Percentiles rank a stretch among this genome's conserved stretches.
phyloP scores from a whole-genome alignment of 495 filamentous ascomycete genomes.

The Geoglossum glabrum region DNA sequence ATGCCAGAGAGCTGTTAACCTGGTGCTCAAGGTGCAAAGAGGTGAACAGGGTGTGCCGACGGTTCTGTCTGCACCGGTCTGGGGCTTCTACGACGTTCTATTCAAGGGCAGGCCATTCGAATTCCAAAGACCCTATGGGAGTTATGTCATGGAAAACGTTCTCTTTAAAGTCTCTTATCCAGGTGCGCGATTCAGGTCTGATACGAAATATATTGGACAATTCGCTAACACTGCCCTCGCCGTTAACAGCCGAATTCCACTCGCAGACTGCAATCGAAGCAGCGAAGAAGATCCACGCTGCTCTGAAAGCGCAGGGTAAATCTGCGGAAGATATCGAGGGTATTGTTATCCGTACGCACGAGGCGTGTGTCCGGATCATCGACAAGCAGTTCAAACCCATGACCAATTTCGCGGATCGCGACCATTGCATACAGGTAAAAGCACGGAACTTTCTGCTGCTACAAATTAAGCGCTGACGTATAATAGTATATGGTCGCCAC shows the following conservation, averaged over 20 bases:
- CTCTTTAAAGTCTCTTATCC: conserved; percentile 99
- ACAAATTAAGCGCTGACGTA: neutral
- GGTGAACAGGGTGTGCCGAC: conserved; percentile 83
- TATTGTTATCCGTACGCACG: conserved; percentile 86
- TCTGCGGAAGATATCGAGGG: conserved; percentile 84
- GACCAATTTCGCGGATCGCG: conserved; percentile 98
- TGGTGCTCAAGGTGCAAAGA: conserved; percentile 79
- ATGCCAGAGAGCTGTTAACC: conserved; percentile 88
- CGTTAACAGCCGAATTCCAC: conserved; percentile 71
- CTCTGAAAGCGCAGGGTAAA: conserved; percentile 71
- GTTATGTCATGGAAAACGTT: conserved; percentile 99
- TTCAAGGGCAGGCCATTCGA: conserved; percentile 91
- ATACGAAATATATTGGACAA: neutral
- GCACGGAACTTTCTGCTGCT: conserved; percentile 16
- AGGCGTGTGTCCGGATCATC: conserved; percentile 95
- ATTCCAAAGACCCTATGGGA: conserved; percentile 90
- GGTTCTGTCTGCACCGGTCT: conserved; percentile 77
- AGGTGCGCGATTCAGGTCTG: conserved; percentile 29
- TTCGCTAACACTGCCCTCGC: conserved; percentile 4
- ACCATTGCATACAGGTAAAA: conserved; percentile 85
- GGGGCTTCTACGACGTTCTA: conserved; percentile 97
- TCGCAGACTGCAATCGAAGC: conserved; percentile 96
- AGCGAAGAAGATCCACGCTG: conserved; percentile 64
- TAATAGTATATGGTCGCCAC: conserved; percentile 78
- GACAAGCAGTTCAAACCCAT: conserved; percentile 99